A percentile compares a stretch with the other conserved stretches of the same genome.
phyloP scores from a whole-genome alignment of 768 basidiomycete genomes.

The Boletus barrowsii region DNA sequence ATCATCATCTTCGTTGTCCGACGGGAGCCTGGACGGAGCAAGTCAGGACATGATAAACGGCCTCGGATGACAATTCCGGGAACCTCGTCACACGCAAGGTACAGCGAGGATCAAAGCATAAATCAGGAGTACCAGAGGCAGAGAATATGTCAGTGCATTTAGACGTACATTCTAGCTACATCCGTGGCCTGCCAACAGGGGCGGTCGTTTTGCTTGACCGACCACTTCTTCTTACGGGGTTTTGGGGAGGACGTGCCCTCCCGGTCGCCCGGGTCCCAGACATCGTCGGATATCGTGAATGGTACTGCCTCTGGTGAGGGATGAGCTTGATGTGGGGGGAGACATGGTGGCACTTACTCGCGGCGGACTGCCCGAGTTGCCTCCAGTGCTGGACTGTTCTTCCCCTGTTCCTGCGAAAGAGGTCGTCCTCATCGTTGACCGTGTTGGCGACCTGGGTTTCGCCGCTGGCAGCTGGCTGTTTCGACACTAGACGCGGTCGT shows the following conservation, averaged over 20 bases:
- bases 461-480: conserved; percentile 6
- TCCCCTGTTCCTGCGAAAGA: conserved; percentile 66
- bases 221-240: conserved; percentile 40
- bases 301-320: conserved; percentile 23
- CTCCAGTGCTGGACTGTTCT: conserved; percentile 58
- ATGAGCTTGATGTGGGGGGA: conserved; percentile 2
- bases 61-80: conserved; percentile 12
- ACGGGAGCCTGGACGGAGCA: conserved; percentile 29
- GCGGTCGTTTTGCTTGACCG: conserved; percentile 24
- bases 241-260: conserved; percentile 28
- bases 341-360: conserved; percentile 40
- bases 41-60: conserved; percentile 14
- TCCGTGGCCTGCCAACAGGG: conserved; percentile 45
- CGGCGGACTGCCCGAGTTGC: conserved; percentile 52
- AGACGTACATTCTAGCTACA: conserved; percentile 40
- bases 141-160: neutral
- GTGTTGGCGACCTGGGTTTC: conserved; percentile 7
- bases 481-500: conserved; percentile 46
- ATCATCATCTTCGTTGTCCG: conserved; percentile 46
- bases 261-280: conserved; percentile 20
- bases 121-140: neutral
- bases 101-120: neutral
- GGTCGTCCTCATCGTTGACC: conserved; percentile 57
- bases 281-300: conserved; percentile 19
- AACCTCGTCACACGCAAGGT: neutral